phyloP scores from a whole-genome alignment of 2,329 filamentous ascomycete species.

The Scedosporium dehoogii region DNA sequence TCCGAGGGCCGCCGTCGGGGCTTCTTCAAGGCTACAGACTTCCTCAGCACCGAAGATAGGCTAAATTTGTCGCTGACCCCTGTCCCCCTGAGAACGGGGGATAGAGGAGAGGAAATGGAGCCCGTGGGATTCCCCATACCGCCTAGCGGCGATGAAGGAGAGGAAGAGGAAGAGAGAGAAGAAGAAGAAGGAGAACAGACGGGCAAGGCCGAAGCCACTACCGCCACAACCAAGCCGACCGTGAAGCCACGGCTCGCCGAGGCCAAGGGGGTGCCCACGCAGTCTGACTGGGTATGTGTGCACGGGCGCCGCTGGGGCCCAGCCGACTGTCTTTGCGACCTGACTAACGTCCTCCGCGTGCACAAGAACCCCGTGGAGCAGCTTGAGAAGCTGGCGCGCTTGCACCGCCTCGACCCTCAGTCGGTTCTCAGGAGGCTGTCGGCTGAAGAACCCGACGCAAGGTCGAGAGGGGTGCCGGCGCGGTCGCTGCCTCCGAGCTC shows the following conservation, averaged over 20 bases:
- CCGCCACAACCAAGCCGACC: not conserved
- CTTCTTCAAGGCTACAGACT: constrained; percentile 70
- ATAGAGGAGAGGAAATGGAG: not conserved
- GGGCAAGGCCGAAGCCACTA: too few species aligned
- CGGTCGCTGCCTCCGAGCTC: constrained; percentile 44
- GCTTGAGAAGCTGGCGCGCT: constrained; percentile 58
- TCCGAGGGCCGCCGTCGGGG: constrained; percentile 15
- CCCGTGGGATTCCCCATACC: not conserved
- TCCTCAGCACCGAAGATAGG: constrained; percentile 70
- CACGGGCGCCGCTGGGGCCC: constrained; percentile 39
- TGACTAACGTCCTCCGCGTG: constrained; percentile 41
- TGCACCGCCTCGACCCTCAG: constrained; percentile 54
- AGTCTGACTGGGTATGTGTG: constrained; percentile 90
- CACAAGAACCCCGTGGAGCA: constrained; percentile 59
- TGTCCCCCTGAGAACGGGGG: constrained; percentile 34
- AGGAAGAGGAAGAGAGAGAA: not conserved
- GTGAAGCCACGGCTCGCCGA: constrained; percentile 45
- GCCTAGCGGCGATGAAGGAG: not conserved
- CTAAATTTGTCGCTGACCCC: constrained; percentile 88
- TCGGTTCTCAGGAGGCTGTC: not conserved
- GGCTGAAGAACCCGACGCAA: constrained; percentile 32
- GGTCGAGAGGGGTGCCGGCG: constrained; percentile 33
- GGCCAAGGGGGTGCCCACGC: constrained; percentile 75
- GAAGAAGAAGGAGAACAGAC: not conserved
- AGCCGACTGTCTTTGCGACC: constrained; percentile 43